A percentile compares a stretch with the other conserved stretches of the same genome.
Evolutionary conservation across 208 protist genomes (phyloP).

Genomic region (Herpetomonas samuelpessoai): DNA sequence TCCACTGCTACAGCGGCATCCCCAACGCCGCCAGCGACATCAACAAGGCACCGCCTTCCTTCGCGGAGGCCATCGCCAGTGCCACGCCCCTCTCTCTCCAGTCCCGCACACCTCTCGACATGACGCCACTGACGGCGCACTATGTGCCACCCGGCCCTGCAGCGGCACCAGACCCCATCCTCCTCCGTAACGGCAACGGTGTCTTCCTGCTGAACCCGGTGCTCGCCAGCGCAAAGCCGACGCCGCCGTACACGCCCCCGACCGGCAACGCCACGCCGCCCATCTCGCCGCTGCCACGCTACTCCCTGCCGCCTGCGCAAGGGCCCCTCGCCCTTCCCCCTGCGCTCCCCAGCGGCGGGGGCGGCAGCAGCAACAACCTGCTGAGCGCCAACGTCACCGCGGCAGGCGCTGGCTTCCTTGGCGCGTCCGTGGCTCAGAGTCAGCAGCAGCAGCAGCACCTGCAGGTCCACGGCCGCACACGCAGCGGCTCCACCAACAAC

Average conservation of each 20-base stretch:
- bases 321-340: constrained; percentile 18
- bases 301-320: constrained; percentile 61
- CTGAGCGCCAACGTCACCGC: no score
- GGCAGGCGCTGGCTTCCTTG: constrained; percentile 26
- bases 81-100: constrained; percentile 29
- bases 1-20: constrained; percentile 39
- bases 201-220: constrained; percentile 74
- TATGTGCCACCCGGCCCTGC: constrained; percentile 67
- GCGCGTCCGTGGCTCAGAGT: constrained; percentile 24
- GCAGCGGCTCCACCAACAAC: constrained; percentile 20
- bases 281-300: constrained; percentile 71
- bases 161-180: constrained; percentile 56
- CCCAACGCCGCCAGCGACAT: constrained; percentile 13
- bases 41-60: constrained; percentile 61
- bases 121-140: constrained; percentile 50
- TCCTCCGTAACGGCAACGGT: constrained; percentile 80
- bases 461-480: constrained; percentile 15
- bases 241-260: constrained; percentile 72
- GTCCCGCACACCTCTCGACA: constrained; percentile 27
- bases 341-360: constrained; percentile 17
- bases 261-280: constrained; percentile 38
- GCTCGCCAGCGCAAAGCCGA: constrained; percentile 32
- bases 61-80: constrained; percentile 63
- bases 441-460: not conserved
- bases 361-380: no score